phyloP scores from a whole-genome alignment of 257 asterid genomes.

The Avicennia marina region DNA sequence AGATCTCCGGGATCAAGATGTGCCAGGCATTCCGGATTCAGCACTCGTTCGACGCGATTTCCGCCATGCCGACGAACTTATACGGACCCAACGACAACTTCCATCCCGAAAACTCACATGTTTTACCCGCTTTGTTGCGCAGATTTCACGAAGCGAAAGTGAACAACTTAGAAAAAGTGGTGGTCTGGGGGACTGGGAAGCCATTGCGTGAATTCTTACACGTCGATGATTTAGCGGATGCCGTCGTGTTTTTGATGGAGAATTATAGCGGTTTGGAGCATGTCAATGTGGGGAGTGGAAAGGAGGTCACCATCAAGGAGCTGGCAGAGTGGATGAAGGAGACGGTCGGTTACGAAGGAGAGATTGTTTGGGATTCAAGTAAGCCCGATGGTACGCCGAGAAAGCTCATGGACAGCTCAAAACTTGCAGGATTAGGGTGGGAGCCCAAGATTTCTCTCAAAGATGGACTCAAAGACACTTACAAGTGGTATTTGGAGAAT shows the following conservation, averaged over 20 bases:
- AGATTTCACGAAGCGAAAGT: constrained; percentile 81
- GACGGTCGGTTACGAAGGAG: constrained; percentile 80
- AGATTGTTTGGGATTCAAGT: constrained; percentile 73
- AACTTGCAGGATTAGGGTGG: constrained; percentile 78
- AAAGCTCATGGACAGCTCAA: constrained; percentile 93
- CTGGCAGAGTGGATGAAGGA: constrained; percentile 83
- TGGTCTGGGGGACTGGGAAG: constrained; percentile 92
- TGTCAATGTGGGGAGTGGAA: constrained; percentile 93
- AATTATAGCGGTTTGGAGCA: constrained; percentile 74
- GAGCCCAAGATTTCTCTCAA: constrained; percentile 64
- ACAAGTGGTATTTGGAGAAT: neutral
- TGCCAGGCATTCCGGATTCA: constrained; percentile 83
- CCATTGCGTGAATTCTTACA: constrained; percentile 89
- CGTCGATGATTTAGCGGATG: constrained; percentile 88
- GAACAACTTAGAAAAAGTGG: constrained; percentile 44
- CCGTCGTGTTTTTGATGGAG: constrained; percentile 67
- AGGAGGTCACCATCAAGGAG: constrained; percentile 84
- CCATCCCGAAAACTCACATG: constrained; percentile 93
- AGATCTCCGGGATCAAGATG: constrained; percentile 85
- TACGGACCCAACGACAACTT: constrained; percentile 83
- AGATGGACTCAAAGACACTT: constrained; percentile 59
- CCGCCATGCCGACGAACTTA: constrained; percentile 86
- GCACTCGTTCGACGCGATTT: constrained; percentile 66
- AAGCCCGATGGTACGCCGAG: constrained; percentile 98
- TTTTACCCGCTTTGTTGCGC: constrained; percentile 72